Base-by-base conservation (phyloP, 108 stramenopile genomes). In the Cylindrotheca closterium region DNA sequence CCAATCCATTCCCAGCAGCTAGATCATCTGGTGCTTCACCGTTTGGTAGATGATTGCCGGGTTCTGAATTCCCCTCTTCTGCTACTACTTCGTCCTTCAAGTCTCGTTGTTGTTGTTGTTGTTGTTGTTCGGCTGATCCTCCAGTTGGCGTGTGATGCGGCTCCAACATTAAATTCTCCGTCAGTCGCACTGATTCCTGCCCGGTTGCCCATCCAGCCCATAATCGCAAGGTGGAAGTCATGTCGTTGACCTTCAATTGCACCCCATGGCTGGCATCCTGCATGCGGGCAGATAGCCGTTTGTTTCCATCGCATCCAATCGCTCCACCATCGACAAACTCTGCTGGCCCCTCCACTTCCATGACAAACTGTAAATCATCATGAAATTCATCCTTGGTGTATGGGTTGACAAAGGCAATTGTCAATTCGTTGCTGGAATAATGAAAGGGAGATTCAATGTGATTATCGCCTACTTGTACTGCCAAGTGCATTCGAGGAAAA, bases 161-260 rank as follows among this genome's bases (percentile, higher is more conserved):
- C 52, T 57, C 67, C 37, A 86, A 33, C 2, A 70, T 27, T 23
- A 81, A 30, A 29, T 75, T 49, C 45, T 81, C 79, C 5, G 80
- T 83, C 31, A 91, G 58, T 22, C 65, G 77, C 18, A 91, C 89
- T 2, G 84, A 80, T 51, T 74, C 75, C 56, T 91, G 89, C 2
- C 86, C 89, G 2, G 89, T 83, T 1, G 89, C 89, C 86, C 86
- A 91, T 29, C 89, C 89, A 4, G 74, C 84, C 67, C 78, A 71
- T 0, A 83, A 51, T 34, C 26, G 32, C 15, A 79, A 56, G 57
- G 57, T 50, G 21, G 51, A 32, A 24, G 59, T 33, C n/a, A 46
- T 46, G 33, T 74, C 73, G 30, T 68, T 48, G 25, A 79, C 33
- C 31, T 65, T 34, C 47, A 78, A 73, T 68, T 77, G 63, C 26